Evolutionary conservation across 1,139 yeast species (phyloP).

Genomic region (Blastobotrys capitulatus): DNA sequence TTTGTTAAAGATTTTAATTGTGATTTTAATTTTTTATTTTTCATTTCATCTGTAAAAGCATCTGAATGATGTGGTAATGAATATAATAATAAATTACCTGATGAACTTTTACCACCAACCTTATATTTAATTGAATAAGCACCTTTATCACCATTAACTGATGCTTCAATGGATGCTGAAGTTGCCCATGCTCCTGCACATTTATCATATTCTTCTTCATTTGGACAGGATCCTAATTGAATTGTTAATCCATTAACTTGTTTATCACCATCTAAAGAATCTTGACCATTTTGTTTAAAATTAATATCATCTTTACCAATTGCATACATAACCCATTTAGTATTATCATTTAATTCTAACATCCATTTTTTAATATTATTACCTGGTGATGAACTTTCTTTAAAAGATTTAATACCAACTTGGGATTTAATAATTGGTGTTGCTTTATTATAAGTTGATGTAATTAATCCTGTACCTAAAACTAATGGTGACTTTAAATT

Average conservation of each 20-base stretch:
- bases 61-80: conserved; percentile 70
- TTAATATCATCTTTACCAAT: conserved; percentile 32
- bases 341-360: conserved; percentile 40
- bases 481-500: conserved; percentile 44
- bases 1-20: conserved; percentile 55
- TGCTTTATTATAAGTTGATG: conserved; percentile 52
- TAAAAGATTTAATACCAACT: conserved; percentile 45
- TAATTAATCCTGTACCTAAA: conserved; percentile 73
- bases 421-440: conserved; percentile 50
- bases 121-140: conserved; percentile 48
- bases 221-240: conserved; percentile 54
- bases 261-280: conserved; percentile 27
- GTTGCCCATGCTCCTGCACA: conserved; percentile 59
- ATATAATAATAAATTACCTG: conserved; percentile 52
- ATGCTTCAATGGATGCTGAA: conserved; percentile 38
- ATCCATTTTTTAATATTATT: conserved; percentile 39
- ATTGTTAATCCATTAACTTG: conserved; percentile 47
- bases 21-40: conserved; percentile 37
- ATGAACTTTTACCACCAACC: conserved; percentile 48
- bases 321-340: conserved; percentile 56
- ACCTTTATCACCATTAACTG: conserved; percentile 39
- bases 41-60: conserved; percentile 35
- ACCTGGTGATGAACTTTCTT: conserved; percentile 19
- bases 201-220: conserved; percentile 41
- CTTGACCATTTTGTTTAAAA: conserved; percentile 45